Conservation (phyloP, 148 eudicot genomes). For the Oxyria digyna region DNA sequence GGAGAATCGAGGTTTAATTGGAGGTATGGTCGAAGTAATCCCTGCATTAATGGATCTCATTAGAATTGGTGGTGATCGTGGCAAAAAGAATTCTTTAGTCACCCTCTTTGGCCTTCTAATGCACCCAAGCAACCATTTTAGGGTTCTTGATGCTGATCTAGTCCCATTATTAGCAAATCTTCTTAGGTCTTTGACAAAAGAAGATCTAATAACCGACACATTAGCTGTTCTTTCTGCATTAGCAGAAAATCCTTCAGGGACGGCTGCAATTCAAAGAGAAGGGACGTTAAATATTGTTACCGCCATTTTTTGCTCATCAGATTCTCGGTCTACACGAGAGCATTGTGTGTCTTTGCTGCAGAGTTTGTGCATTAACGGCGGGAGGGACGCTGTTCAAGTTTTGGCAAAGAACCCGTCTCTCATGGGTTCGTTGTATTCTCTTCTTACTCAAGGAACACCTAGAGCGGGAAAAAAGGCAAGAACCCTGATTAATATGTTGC, state of each 20-base stretch:
- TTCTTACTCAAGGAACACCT: constrained; percentile 42
- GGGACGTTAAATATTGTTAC: constrained; percentile 25
- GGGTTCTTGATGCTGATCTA: constrained; percentile 41
- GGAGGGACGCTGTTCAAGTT: constrained; percentile 59
- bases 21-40: constrained; percentile 39
- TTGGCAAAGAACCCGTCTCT: constrained; percentile 59
- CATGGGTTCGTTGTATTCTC: constrained; percentile 46
- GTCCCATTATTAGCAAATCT: constrained; percentile 40
- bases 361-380: constrained; percentile 43
- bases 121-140: constrained; percentile 44
- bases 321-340: constrained; percentile 43
- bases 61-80: constrained; percentile 32
- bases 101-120: constrained; percentile 49
- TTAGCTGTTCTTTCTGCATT: constrained; percentile 49
- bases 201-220: constrained; percentile 49
- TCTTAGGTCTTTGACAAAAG: constrained; percentile 28
- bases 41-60: constrained; percentile 46
- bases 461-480: constrained; percentile 58
- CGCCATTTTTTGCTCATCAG: constrained; percentile 30
- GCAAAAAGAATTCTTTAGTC: constrained; percentile 58
- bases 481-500: constrained; percentile 51
- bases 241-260: constrained; percentile 55
- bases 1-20: constrained; percentile 46
- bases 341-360: constrained; percentile 55
- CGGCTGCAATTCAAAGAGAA: constrained; percentile 33